phyloP scores from a whole-genome alignment of 495 filamentous ascomycete species.

The Viridothelium virens region DNA sequence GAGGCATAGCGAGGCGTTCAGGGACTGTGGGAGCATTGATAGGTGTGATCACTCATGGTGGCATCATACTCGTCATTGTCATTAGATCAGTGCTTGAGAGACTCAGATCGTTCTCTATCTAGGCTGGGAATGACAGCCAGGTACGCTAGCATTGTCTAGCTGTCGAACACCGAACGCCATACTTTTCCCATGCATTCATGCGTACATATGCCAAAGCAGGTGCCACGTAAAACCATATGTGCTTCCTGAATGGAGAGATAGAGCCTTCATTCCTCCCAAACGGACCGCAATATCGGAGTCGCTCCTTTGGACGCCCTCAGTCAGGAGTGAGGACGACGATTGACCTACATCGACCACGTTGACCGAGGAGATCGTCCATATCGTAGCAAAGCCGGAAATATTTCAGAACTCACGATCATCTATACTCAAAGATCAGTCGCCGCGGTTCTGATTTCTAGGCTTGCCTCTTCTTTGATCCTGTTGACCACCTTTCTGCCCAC shows the following conservation, averaged over 20 bases:
- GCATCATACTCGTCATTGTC: no score
- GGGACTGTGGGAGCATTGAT: neutral
- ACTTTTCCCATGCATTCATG: slow-evolving; percentile 6
- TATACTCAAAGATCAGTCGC: neutral
- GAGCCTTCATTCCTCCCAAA: neutral
- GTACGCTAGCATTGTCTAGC: neutral
- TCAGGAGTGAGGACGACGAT: no score
- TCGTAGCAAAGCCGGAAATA: neutral
- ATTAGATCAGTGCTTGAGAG: no score
- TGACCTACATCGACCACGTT: neutral
- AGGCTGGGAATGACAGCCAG: neutral
- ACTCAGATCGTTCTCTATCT: neutral
- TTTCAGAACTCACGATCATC: neutral
- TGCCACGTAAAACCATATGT: neutral
- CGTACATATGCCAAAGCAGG: slow-evolving; percentile 9
- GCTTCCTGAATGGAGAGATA: neutral
- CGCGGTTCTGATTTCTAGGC: slow-evolving; percentile 10
- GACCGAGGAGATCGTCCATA: neutral
- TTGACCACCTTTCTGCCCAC: slow-evolving; percentile 20
- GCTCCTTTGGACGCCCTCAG: neutral
- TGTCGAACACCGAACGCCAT: neutral
- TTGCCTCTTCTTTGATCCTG: slow-evolving; percentile 8
- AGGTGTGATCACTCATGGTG: neutral
- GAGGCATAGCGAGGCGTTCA: slow-evolving; percentile 6
- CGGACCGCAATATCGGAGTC: neutral